Conservation (phyloP, 169 alveolate species). For the Cryptosporidium meleagridis region DNA sequence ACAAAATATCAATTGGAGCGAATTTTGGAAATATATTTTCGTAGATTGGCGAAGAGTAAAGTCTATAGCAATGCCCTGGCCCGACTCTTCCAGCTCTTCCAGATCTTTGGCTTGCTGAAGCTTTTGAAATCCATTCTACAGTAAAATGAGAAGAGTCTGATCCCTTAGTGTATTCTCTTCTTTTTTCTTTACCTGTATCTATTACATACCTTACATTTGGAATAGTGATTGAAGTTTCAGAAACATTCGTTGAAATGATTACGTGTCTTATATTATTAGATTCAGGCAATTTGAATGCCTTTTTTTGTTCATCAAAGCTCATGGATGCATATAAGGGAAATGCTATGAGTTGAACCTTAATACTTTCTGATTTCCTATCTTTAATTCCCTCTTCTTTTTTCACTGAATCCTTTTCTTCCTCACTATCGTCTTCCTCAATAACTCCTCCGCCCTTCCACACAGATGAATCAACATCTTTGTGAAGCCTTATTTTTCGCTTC, state of each 20-base stretch:
- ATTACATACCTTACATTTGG: conserved; percentile 97
- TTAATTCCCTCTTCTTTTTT: conserved; percentile 12
- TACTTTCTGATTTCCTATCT: not conserved
- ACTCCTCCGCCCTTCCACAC: conserved; percentile 73
- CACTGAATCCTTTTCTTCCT: not conserved
- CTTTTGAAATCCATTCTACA: conserved; percentile 90
- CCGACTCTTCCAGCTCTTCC: conserved; percentile 99
- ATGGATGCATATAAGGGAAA: conserved; percentile 91
- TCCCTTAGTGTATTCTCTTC: conserved; percentile 87
- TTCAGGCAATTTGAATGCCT: conserved; percentile 83
- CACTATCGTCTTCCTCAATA: conserved; percentile 6
- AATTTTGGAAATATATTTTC: conserved; percentile 83
- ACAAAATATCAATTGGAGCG: conserved; percentile 88
- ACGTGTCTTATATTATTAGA: conserved; percentile 94
- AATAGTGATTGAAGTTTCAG: conserved; percentile 99
- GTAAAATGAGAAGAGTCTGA: conserved; percentile 89
- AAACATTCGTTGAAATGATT: conserved; percentile 98
- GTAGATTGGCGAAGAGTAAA: conserved; percentile 92
- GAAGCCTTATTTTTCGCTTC: conserved; percentile 68
- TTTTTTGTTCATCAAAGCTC: conserved; percentile 85
- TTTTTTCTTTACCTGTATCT: conserved; percentile 96
- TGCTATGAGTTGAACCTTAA: conserved; percentile 78
- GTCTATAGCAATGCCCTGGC: conserved; percentile 97
- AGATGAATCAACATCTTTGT: conserved; percentile 40
- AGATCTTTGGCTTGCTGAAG: conserved; percentile 95